phyloP scores from a whole-genome alignment of 352 stramenopile species.

The Phytophthora tentaculata region DNA sequence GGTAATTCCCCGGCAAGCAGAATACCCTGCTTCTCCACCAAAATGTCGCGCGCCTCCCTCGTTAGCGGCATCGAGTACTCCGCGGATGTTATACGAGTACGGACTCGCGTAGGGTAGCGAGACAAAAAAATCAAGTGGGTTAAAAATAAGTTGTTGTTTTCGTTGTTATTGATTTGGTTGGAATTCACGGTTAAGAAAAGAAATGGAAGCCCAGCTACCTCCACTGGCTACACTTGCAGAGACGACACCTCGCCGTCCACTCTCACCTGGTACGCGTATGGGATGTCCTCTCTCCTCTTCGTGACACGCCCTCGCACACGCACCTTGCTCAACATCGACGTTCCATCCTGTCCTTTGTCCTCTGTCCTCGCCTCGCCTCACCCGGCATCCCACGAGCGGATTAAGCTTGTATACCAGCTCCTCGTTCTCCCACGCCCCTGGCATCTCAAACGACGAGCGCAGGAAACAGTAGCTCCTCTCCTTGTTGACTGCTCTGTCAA shows the following conservation, averaged over 20 bases:
- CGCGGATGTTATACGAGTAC: background rate
- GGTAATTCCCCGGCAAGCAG: background rate
- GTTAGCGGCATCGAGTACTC: background rate
- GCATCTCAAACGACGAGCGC: background rate
- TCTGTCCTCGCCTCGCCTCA: background rate
- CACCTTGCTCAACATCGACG: background rate
- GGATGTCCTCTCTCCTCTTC: background rate
- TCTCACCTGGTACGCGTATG: background rate
- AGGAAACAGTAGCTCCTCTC: too few relatives aligned
- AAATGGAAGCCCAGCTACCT: too few relatives aligned
- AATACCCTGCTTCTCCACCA: background rate
- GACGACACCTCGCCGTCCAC: background rate
- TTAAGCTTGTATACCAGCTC: background rate
- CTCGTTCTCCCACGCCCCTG: background rate
- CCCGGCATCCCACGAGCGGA: too few relatives aligned
- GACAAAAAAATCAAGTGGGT: too few relatives aligned
- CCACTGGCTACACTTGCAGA: background rate
- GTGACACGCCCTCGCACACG: background rate
- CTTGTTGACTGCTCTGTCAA: too few relatives aligned
- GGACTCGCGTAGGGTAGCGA: background rate
- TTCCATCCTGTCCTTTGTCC: background rate
- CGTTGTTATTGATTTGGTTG: background rate
- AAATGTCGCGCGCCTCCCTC: background rate
- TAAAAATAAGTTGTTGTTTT: background rate
- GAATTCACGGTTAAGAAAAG: background rate